Base-by-base conservation (phyloP, 2,329 filamentous ascomycete genomes). In the Pseudogymnoascus sp. region DNA sequence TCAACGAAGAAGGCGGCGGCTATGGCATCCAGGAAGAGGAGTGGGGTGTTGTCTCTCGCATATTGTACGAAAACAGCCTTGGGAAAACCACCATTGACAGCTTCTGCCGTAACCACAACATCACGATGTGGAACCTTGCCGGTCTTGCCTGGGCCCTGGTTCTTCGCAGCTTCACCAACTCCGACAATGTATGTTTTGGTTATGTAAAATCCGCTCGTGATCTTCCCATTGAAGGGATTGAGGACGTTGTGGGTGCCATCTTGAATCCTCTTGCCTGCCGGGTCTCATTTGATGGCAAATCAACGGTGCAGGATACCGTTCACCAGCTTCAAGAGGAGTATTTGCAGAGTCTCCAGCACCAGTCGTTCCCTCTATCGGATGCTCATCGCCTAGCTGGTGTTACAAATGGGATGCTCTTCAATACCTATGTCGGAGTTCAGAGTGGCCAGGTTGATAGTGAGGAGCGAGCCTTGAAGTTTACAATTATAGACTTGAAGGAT, bases 141-240 rank as follows among this genome's bases (percentile, higher is more conserved):
- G 29, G 29, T n/a, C 23, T 34, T 29, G 47, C 47, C 21, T 61
- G 77, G 76, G 4, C 76, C 75, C 45, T 68, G 75, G 4, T 73
- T 73, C 66, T 70, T 21, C 66, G 66, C 8, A 40, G 57, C n/a
- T 66, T 68, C 37, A 64, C 64, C 12, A 23, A 39, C 6, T 73
- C 71, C 3, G 70, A 75, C 31, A 75, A 78, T 47, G 71, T 78
- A 12, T 75, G 74, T 39, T 78, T 78, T 40, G 76, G 75, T 5
- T 76, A 76, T 34, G 67, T 75, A 5, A 72, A 75, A 14, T 74
- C 76, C 16, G 76, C 75, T 14, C 72, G 77, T 61, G 79, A 82
- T 67, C 73, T 77, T 12, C 77, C 78, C 2, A 71, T 82, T 5
- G 70, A 75, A 5, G 75, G 75, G 1, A 78, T 82, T 11, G 74